A percentile compares a stretch with the other conserved stretches of the same genome.
Evolutionary conservation across 495 filamentous ascomycete species (phyloP).

Genomic region (Parachaetomium inaequale): DNA sequence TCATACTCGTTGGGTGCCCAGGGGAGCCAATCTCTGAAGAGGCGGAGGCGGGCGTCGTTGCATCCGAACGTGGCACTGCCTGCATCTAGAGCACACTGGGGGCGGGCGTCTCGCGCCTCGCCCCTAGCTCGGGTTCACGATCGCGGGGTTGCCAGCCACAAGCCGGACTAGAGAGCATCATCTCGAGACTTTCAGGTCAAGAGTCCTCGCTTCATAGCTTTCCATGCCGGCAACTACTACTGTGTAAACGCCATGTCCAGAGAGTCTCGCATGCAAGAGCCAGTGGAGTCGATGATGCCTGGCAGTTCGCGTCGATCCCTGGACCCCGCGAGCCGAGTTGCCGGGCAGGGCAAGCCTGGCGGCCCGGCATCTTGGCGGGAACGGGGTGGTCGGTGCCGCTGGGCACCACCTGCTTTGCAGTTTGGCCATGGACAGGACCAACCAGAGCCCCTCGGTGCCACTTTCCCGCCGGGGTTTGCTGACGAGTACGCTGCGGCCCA

Average conservation of each 20-base stretch:
- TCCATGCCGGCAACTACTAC: neutral
- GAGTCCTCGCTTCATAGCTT: neutral
- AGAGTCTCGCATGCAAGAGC: neutral
- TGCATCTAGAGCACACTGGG: neutral
- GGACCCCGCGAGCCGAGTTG: neutral
- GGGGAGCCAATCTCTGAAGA: neutral
- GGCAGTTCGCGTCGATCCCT: neutral
- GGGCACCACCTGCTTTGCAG: neutral
- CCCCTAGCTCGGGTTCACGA: neutral
- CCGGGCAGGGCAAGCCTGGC: neutral
- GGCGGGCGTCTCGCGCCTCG: neutral
- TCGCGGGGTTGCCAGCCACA: neutral
- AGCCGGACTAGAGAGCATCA: neutral
- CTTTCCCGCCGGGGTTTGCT: constrained; percentile 13
- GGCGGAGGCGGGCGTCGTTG: neutral
- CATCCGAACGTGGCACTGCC: constrained; percentile 16
- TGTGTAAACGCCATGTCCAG: neutral
- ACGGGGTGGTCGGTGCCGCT: neutral
- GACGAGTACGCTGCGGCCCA: constrained; percentile 1
- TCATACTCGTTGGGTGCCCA: neutral
- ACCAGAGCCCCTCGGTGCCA: constrained; percentile 13
- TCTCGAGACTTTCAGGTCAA: neutral
- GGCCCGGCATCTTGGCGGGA: neutral
- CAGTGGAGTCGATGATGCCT: constrained; percentile 1
- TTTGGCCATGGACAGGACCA: neutral